These are phyloP conservation scores for Monosporascus ibericus DNA, from an alignment of 2,329 filamentous ascomycete genomes.

Conservation along the genomic window DNA sequence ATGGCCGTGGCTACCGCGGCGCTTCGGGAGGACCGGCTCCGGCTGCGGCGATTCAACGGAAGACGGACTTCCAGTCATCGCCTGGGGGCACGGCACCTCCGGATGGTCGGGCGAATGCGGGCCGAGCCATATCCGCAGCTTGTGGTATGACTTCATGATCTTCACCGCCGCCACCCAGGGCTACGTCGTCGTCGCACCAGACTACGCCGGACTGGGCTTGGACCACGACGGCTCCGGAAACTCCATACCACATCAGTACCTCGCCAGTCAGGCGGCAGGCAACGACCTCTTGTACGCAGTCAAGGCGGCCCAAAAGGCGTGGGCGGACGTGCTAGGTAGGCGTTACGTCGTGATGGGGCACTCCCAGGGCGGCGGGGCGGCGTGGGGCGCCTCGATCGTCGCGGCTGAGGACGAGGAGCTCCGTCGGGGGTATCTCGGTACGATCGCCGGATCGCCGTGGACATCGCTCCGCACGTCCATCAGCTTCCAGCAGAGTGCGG, in stretches of 20 bases:
- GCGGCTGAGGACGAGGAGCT: background rate
- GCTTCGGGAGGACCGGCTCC: background rate
- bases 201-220: slow-evolving; percentile 2
- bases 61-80: slow-evolving; percentile 2
- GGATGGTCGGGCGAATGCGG: slow-evolving; percentile 1
- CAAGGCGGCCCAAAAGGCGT: background rate
- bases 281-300: slow-evolving; percentile 1
- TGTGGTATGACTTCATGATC: slow-evolving; percentile 4
- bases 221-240: slow-evolving; percentile 1
- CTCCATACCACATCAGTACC: background rate
- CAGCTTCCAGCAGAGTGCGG: background rate
- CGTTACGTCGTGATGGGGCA: slow-evolving; percentile 2
- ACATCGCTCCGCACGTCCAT: background rate
- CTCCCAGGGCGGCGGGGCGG: slow-evolving; percentile 2
- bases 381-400: slow-evolving; percentile 1
- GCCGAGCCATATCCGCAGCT: slow-evolving; percentile 2
- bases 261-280: background rate
- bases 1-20: slow-evolving; percentile 3
- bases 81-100: slow-evolving; percentile 4
- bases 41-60: background rate
- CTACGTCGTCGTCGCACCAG: slow-evolving; percentile 3
- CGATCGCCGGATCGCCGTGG: background rate
- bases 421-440: background rate
- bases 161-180: slow-evolving; percentile 1
- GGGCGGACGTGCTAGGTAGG: background rate